phyloP scores from a whole-genome alignment of 2,329 filamentous ascomycete genomes.

The Ilyonectria sp. region DNA sequence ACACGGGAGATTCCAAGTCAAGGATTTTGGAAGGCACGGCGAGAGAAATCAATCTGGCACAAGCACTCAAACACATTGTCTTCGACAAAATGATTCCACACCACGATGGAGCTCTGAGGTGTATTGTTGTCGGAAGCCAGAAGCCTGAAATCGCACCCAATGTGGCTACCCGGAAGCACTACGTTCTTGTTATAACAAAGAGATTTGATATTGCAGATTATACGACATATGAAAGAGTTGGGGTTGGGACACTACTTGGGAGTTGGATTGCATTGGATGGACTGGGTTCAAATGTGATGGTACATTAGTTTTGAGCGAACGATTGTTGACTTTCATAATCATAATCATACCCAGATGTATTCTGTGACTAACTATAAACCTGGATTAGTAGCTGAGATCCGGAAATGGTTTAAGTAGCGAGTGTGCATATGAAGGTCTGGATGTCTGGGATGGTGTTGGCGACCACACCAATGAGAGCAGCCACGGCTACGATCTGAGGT shows the following conservation, averaged over 20 bases:
- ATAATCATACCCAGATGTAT: too few relatives aligned
- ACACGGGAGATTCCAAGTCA: conserved; percentile 27
- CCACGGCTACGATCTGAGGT: background rate
- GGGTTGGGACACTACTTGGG: conserved; percentile 18
- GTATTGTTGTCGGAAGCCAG: conserved; percentile 28
- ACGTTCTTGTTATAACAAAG: conserved; percentile 4
- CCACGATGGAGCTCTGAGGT: background rate
- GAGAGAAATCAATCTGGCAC: background rate
- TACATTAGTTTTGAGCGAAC: too few relatives aligned
- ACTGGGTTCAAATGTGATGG: too few relatives aligned
- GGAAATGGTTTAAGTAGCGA: background rate
- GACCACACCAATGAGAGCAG: conserved; percentile 14
- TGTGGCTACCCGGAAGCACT: background rate
- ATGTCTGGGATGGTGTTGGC: background rate
- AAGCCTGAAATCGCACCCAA: background rate
- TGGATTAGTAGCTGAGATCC: too few relatives aligned
- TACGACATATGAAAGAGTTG: conserved; percentile 16
- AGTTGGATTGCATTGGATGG: conserved; percentile 16
- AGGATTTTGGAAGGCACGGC: conserved; percentile 9
- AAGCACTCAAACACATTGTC: conserved; percentile 4
- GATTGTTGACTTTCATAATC: too few relatives aligned
- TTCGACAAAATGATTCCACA: conserved; percentile 12
- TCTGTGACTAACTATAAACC: too few relatives aligned
- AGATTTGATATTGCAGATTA: background rate
- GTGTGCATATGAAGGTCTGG: background rate